phyloP scores from a whole-genome alignment of 192 early-diverging fungal genomes.

The Chytriomyces sp. region DNA sequence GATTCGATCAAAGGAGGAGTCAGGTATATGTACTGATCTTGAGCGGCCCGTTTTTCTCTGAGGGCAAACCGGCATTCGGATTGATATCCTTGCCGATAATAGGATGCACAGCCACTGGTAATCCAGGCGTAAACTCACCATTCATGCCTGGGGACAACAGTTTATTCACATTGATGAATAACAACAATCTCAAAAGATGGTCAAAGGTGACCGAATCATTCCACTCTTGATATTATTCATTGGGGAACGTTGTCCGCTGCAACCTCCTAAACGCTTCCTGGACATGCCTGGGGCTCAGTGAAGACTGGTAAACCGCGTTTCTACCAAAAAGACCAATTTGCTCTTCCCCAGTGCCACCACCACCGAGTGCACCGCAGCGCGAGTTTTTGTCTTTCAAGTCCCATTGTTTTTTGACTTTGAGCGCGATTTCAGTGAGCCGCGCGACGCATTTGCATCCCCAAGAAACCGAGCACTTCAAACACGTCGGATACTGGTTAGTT shows the following conservation, averaged over 20 bases:
- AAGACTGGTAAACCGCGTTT: conserved; percentile 78
- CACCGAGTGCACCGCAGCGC: conserved; percentile 21
- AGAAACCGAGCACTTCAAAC: conserved; percentile 95
- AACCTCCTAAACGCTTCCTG: conserved; percentile 91
- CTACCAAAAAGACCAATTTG: conserved; percentile 74
- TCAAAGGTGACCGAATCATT: conserved; percentile 24
- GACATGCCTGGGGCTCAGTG: conserved; percentile 84
- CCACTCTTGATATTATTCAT: conserved; percentile 46
- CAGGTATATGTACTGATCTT: too few species aligned
- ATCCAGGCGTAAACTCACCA: too few species aligned
- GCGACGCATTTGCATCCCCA: conserved; percentile 95
- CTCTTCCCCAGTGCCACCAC: background rate
- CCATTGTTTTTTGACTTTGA: conserved; percentile 61
- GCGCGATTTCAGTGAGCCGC: conserved; percentile 84
- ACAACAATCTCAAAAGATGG: conserved; percentile 10
- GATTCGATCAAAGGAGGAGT: too few species aligned
- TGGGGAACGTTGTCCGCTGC: conserved; percentile 58
- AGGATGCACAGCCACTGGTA: too few species aligned
- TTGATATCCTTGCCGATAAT: too few species aligned
- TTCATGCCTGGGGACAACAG: too few species aligned
- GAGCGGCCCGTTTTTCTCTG: too few species aligned
- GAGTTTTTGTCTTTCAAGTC: conserved; percentile 46
- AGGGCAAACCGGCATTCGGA: too few species aligned
- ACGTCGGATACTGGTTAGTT: conserved; percentile 91
- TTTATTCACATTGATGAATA: too few species aligned